Evolutionary conservation across 805 yeast genomes (phyloP), one percentile per base, ranked within the genome.

Genomic region (Starmerella asiatica): DNA sequence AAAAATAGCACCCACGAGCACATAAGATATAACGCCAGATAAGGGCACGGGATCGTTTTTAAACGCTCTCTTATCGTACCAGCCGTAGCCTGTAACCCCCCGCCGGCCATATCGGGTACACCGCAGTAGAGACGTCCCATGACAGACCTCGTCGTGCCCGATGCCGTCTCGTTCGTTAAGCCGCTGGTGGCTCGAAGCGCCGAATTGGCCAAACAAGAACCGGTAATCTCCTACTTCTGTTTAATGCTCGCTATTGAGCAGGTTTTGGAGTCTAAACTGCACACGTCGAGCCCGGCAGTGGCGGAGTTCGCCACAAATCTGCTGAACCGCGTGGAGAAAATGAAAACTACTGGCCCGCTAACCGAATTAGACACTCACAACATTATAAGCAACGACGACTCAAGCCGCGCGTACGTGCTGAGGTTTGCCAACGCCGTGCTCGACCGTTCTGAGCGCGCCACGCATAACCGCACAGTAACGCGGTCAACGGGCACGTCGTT

Each of bases 151-250:
- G 30, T 43, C n/a, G 44, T 52, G 2, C 60, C 60, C 4, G 44
- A 36, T 1, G 36, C 48, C 5, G 49, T 54, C 34, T 50, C 52
- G 38, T 51, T 47, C 23, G 49, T 56, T 11, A 47, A 44, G 47
- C 54, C 56, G 7, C 31, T 50, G 23, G 42, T 58, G 12, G 46
- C 51, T 6, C 66, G 86, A 6, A 65, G 83, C 17, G 57, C 56
- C 8, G 94, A 84, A 49, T 52, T 82, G 30, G 64, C 60, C 16
- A 43, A 50, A 0, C 68, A 65, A 8, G 78, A 81, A 45, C 85
- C 93, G 0, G 60, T 77, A 9, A 69, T 83, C 21, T 65, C 88
- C 4, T 83, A 82, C 58, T 80, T 71, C 57, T 79, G 91, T 58
- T 68, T 65, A 45, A 55, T 79, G 36, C 77, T 79, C 53, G 81